phyloP scores from a whole-genome alignment of 768 basidiomycete species.

The Fomitopsis serialis region DNA sequence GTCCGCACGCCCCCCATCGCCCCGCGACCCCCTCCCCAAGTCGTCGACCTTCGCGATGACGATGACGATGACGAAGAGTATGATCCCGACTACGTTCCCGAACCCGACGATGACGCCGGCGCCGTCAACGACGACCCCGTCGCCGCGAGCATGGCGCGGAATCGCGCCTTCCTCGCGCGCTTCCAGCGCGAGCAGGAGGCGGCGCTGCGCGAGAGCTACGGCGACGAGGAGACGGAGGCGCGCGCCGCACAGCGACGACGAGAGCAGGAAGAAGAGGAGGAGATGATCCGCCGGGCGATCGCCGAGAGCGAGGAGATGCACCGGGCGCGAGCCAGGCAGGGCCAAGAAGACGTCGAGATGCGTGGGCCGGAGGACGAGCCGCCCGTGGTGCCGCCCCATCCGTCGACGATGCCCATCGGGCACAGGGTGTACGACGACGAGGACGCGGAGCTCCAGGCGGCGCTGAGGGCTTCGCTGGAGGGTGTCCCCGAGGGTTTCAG shows the following conservation, averaged over 20 bases:
- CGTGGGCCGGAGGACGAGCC: background rate
- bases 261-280: constrained; percentile 47
- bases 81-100: constrained; percentile 14
- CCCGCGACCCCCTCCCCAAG: too few species aligned
- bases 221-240: constrained; percentile 29
- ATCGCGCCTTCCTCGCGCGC: constrained; percentile 51
- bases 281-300: constrained; percentile 51
- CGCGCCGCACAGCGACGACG: constrained; percentile 11
- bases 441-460: constrained; percentile 83
- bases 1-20: background rate
- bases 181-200: constrained; percentile 64
- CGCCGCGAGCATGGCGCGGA: constrained; percentile 63
- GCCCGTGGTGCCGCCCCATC: background rate
- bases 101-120: constrained; percentile 19
- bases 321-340: constrained; percentile 23
- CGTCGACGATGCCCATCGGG: constrained; percentile 8
- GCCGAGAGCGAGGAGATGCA: constrained; percentile 53
- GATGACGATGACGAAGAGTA: too few species aligned
- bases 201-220: constrained; percentile 57
- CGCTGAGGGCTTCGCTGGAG: constrained; percentile 78
- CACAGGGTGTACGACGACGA: constrained; percentile 77
- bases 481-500: constrained; percentile 48
- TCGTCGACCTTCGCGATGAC: too few species aligned
- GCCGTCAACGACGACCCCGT: constrained; percentile 43
- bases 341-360: constrained; percentile 14